Base-by-base conservation (phyloP, 108 stramenopile species). In the Epithemia pelagica region DNA sequence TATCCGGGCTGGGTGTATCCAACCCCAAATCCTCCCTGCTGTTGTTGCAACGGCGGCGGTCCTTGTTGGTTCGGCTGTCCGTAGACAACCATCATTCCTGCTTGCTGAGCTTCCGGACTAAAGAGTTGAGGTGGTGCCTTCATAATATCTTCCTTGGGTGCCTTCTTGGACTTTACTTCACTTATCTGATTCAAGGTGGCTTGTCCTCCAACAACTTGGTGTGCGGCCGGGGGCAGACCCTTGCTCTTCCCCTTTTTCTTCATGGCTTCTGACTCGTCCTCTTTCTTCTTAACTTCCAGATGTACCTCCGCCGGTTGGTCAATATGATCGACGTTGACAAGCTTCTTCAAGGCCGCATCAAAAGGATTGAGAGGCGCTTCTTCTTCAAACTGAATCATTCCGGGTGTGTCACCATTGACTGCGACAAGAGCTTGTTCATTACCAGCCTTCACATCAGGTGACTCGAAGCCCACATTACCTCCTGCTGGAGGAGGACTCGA, bases 321-420 rank as follows among this genome's bases (percentile, higher is more conserved):
- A 59, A 85, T 85, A 64, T 72, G 77, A 60, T 85, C 84, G 20
- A 85, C 51, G 62, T 85, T 85, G 26, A 85, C 84, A 32, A 85
- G 56, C 7, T 77, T 79, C 53, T 70, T 71, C 58, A 85, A 30
- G 22, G 76, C 80, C 61, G 51, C 61, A 53, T 85, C 84, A 37
- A 84, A 59, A 19, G 66, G 75, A 32, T 64, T 78, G 52, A 67
- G 25, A 0, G 70, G 74, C 26, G 63, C 72, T 27, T 83, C 75
- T 51, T 79, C 71, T 10, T 68, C 62, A 18, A 62, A 32, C 32
- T 62, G 30, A 67, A 78, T 56, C 0, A 74, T 46, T 53, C 69
- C 55, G 0, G 58, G 28, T 28, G 53, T 29, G 51, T 52, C 1
- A 8, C 59, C 66, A 59, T 59, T 28, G 26, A 21, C 30, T 57